A percentile compares a stretch with the other conserved stretches of the same genome.
Conservation (phyloP, 176 grass and related monocot genomes). For the Poa annua region DNA sequence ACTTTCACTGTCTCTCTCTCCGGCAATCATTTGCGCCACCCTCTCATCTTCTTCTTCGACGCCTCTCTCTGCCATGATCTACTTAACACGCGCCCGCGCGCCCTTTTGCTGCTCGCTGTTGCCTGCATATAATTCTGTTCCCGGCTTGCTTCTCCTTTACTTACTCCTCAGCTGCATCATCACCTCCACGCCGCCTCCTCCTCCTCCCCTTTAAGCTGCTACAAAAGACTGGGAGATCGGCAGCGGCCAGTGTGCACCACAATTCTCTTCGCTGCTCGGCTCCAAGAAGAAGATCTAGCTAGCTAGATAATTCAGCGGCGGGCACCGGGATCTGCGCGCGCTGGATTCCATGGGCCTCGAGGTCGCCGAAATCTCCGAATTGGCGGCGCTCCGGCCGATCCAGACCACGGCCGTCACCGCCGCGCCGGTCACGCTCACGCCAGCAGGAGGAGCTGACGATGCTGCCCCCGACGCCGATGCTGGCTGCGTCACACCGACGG, state of each 20-base stretch:
- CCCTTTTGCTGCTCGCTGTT: constrained; percentile 45
- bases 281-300: constrained; percentile 1
- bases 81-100: constrained; percentile 47
- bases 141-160: constrained; percentile 13
- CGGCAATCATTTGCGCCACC: no score
- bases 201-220: constrained; percentile 4
- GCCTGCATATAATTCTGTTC: constrained; percentile 75
- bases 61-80: constrained; percentile 50
- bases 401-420: constrained; percentile 5
- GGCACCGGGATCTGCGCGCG: constrained; percentile 8
- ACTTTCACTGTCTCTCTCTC: no score
- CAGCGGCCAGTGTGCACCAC: neutral
- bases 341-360: constrained; percentile 48
- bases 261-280: neutral
- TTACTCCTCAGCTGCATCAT: constrained; percentile 46
- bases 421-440: neutral
- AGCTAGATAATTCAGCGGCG: neutral
- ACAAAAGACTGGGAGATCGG: constrained; percentile 32
- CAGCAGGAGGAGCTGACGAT: constrained; percentile 40
- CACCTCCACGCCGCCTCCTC: constrained; percentile 44
- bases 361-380: constrained; percentile 45
- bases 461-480: neutral
- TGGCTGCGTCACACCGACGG: constrained; percentile 49
- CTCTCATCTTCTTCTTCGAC: neutral
- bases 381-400: constrained; percentile 55